These are phyloP conservation scores for Trichoderma harzianum DNA, from an alignment of 2,329 filamentous ascomycete genomes.

Conservation along the genomic window DNA sequence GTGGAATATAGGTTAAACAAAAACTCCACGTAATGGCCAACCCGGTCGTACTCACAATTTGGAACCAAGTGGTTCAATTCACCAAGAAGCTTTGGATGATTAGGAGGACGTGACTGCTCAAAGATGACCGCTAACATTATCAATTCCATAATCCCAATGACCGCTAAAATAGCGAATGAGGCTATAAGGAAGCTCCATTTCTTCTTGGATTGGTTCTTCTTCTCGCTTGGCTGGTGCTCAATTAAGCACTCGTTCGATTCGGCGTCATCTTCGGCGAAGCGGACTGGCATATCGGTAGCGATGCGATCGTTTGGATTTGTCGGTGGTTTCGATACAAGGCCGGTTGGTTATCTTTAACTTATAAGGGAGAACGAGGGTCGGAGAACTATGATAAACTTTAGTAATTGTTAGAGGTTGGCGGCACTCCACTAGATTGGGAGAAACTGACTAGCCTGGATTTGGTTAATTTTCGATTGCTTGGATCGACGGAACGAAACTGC, in stretches of 20 bases:
- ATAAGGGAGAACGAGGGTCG: neutral
- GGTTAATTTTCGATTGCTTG: neutral
- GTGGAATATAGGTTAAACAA: neutral
- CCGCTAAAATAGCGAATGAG: neutral
- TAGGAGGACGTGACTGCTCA: neutral
- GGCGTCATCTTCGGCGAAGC: neutral
- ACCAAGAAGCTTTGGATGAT: neutral
- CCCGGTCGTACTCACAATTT: neutral
- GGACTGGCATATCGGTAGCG: neutral
- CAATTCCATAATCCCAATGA: neutral
- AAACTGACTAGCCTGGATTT: neutral
- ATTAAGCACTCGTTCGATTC: neutral
- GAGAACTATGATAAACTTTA: neutral
- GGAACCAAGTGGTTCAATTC: conserved; percentile 5
- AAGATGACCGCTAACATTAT: neutral
- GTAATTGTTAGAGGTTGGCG: neutral
- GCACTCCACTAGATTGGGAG: neutral
- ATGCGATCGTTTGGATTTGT: neutral
- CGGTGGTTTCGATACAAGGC: neutral
- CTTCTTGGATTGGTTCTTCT: neutral
- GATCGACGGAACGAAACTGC: neutral
- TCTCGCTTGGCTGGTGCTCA: neutral
- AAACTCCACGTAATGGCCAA: neutral
- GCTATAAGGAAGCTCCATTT: neutral
- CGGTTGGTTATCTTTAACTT: neutral